Conservation (phyloP, 2,329 filamentous ascomycete species). For the Epichloe bromicola region DNA sequence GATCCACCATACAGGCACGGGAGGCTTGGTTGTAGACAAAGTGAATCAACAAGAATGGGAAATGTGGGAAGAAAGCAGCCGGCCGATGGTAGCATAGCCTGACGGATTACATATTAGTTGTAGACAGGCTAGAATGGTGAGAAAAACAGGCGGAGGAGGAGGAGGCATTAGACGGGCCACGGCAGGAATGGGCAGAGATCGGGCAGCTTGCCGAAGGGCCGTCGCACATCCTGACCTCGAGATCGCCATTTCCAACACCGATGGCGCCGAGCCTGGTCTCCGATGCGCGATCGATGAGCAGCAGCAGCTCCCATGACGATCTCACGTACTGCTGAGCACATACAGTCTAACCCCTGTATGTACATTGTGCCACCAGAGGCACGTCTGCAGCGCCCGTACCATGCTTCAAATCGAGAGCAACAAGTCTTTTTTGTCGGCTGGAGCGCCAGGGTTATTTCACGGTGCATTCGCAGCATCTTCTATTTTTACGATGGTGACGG, state of each 20-base stretch:
- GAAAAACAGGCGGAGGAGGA: not conserved
- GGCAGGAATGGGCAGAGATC: not conserved
- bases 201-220: not conserved
- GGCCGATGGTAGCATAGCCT: not conserved
- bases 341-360: no score
- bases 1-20: conserved; percentile 1
- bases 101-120: no score
- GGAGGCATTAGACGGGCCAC: not conserved
- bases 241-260: conserved; percentile 5
- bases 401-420: no score
- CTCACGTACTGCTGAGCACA: conserved; percentile 7
- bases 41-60: not conserved
- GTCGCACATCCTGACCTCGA: not conserved
- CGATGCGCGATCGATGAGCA: conserved; percentile 4
- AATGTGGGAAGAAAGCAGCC: not conserved
- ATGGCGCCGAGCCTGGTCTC: conserved; percentile 2
- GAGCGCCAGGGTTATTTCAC: no score
- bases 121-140: no score
- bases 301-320: conserved; percentile 1
- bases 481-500: not conserved
- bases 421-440: no score
- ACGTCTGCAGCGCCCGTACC: no score
- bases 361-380: not conserved
- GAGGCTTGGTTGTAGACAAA: not conserved
- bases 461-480: no score